Conservation (phyloP, 768 basidiomycete genomes). For the Leccinum variicolor region DNA sequence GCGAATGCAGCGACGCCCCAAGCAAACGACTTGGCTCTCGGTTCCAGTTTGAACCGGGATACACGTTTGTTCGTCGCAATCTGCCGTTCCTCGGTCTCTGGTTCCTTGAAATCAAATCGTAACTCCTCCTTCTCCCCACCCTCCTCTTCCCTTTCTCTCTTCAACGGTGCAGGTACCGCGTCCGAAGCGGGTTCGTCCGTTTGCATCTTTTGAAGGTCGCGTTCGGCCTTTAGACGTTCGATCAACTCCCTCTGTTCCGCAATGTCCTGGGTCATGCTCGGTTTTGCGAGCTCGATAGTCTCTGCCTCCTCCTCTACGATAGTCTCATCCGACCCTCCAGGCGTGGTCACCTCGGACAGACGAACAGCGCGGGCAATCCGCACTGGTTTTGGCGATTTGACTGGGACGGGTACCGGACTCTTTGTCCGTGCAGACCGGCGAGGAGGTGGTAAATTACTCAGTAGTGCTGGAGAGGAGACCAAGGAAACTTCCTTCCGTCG, state of each 20-base stretch:
- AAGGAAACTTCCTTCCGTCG: conserved; percentile 63
- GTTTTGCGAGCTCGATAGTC: conserved; percentile 53
- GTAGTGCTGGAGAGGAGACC: conserved; percentile 18
- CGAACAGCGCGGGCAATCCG: conserved; percentile 23
- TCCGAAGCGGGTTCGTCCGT: conserved; percentile 15
- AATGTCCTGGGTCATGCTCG: conserved; percentile 69
- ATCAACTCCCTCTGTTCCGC: conserved; percentile 78
- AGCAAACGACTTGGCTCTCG: conserved; percentile 69
- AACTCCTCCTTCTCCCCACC: conserved; percentile 44
- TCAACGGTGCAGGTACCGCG: conserved; percentile 33
- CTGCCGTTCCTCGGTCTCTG: conserved; percentile 53
- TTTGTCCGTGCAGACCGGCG: conserved; percentile 43
- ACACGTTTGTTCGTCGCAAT: conserved; percentile 66
- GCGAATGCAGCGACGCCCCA: conserved; percentile 88
- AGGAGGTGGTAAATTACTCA: conserved; percentile 36
- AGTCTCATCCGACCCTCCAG: conserved; percentile 59
- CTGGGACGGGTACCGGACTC: conserved; percentile 36
- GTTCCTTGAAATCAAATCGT: conserved; percentile 67
- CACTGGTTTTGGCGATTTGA: conserved; percentile 34
- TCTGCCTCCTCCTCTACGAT: conserved; percentile 65
- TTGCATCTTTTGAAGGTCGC: conserved; percentile 35
- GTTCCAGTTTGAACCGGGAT: conserved; percentile 51
- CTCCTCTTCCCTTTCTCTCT: conserved; percentile 47
- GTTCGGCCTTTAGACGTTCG: conserved; percentile 62
- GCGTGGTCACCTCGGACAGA: conserved; percentile 37